phyloP scores from a whole-genome alignment of 805 yeast species.

The Candida ficus region DNA sequence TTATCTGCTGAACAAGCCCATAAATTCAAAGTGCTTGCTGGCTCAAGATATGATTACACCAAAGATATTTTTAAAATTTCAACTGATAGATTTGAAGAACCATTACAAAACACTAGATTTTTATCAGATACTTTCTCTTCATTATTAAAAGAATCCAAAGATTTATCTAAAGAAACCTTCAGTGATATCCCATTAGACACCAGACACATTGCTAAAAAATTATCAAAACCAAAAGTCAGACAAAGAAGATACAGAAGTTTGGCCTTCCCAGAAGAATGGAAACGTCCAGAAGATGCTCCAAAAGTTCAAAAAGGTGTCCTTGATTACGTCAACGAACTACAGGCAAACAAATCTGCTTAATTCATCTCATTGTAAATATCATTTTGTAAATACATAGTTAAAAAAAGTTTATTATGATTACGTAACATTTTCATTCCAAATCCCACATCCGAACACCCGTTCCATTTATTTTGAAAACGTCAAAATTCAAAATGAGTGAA shows the following conservation, averaged over 20 bases:
- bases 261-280: slow-evolving; percentile 78
- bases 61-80: slow-evolving; percentile 60
- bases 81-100: slow-evolving; percentile 60
- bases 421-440: no score
- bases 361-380: background rate
- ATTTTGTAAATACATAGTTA: slow-evolving; percentile 2
- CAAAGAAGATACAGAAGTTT: slow-evolving; percentile 30
- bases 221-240: slow-evolving; percentile 32
- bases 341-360: background rate
- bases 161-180: slow-evolving; percentile 50
- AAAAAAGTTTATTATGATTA: background rate
- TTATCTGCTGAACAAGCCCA: slow-evolving; percentile 52
- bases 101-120: slow-evolving; percentile 81
- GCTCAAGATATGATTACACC: slow-evolving; percentile 63
- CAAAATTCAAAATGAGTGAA: no score
- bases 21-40: slow-evolving; percentile 75
- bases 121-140: slow-evolving; percentile 59
- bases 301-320: slow-evolving; percentile 27
- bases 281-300: slow-evolving; percentile 68
- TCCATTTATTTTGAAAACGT: no score
- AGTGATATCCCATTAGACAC: slow-evolving; percentile 78
- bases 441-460: slow-evolving; percentile 1
- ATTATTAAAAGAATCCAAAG: slow-evolving; percentile 62
- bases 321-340: slow-evolving; percentile 15
- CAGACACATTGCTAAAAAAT: slow-evolving; percentile 54